Conservation (phyloP, 352 stramenopile genomes). For the Phytophthora boehmeriae region DNA sequence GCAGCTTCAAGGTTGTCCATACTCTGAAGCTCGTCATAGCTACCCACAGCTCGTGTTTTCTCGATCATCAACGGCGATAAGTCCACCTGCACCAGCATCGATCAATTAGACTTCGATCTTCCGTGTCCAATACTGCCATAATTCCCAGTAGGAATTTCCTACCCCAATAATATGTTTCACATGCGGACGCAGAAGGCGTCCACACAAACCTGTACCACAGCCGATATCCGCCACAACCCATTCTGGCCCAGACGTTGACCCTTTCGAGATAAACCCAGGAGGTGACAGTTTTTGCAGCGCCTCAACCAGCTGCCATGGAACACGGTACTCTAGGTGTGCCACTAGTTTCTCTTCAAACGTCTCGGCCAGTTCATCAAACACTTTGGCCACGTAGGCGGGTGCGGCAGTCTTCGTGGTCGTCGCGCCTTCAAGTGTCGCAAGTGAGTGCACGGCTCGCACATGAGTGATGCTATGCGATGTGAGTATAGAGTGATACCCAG, state of each 20-base stretch:
- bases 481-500: slow-evolving; percentile 58
- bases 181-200: slow-evolving; percentile 64
- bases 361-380: slow-evolving; percentile 83
- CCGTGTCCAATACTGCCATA: not conserved
- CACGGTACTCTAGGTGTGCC: slow-evolving; percentile 76
- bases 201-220: slow-evolving; percentile 82
- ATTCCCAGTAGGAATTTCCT: too few species aligned
- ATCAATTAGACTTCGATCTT: not conserved
- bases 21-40: slow-evolving; percentile 82
- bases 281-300: slow-evolving; percentile 54
- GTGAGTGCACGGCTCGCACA: slow-evolving; percentile 63
- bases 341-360: slow-evolving; percentile 86
- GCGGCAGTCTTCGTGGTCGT: slow-evolving; percentile 56
- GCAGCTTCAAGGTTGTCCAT: slow-evolving; percentile 10
- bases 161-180: slow-evolving; percentile 64
- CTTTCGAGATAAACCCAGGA: slow-evolving; percentile 17
- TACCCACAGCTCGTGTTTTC: slow-evolving; percentile 62
- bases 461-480: slow-evolving; percentile 36
- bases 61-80: slow-evolving; percentile 84
- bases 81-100: slow-evolving; percentile 55
- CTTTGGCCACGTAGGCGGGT: slow-evolving; percentile 69
- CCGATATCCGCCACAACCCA: slow-evolving; percentile 68
- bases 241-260: slow-evolving; percentile 9
- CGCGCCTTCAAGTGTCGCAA: slow-evolving; percentile 63
- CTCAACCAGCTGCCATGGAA: slow-evolving; percentile 81